phyloP scores from a whole-genome alignment of 495 filamentous ascomycete genomes.

The Penicillium diatomitis region DNA sequence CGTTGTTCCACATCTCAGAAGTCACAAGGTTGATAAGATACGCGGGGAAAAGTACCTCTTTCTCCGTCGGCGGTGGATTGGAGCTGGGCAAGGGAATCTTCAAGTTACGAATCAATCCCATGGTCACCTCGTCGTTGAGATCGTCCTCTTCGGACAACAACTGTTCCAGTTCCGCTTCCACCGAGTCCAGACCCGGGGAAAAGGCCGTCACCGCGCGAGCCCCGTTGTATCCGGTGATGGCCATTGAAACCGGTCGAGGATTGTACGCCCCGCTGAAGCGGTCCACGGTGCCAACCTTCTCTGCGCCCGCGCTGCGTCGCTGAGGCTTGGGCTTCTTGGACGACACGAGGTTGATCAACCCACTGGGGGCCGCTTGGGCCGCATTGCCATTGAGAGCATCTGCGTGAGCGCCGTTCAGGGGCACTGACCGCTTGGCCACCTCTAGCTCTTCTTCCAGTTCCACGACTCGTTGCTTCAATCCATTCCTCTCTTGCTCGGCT shows the following conservation, averaged over 20 bases:
- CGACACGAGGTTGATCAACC: conserved; percentile 92
- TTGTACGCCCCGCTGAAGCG: conserved; percentile 87
- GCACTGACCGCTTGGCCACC: conserved; percentile 60
- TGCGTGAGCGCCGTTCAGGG: conserved; percentile 45
- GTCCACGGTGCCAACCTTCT: conserved; percentile 63
- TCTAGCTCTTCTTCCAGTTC: conserved; percentile 93
- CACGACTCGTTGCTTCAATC: conserved; percentile 73
- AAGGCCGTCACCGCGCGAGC: conserved; percentile 62
- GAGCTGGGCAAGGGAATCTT: conserved; percentile 84
- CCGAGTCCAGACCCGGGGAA: conserved; percentile 71
- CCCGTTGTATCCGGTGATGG: conserved; percentile 52
- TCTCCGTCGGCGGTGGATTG: conserved; percentile 83
- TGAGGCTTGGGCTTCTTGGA: conserved; percentile 98
- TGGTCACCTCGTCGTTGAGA: conserved; percentile 89
- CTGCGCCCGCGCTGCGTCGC: conserved; percentile 86
- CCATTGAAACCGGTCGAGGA: conserved; percentile 92
- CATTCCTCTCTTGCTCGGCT: conserved; percentile 74
- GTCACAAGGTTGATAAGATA: conserved; percentile 99
- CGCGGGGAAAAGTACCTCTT: conserved; percentile 96
- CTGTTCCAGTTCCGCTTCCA: conserved; percentile 87
- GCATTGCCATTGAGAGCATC: conserved; percentile 62
- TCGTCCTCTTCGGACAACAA: conserved; percentile 91
- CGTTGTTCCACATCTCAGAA: conserved; percentile 99
- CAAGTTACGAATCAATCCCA: conserved; percentile 91
- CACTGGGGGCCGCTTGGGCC: conserved; percentile 48